Conservation (phyloP, 371 early-diverging fungal species). For the Mortierella sp. region DNA sequence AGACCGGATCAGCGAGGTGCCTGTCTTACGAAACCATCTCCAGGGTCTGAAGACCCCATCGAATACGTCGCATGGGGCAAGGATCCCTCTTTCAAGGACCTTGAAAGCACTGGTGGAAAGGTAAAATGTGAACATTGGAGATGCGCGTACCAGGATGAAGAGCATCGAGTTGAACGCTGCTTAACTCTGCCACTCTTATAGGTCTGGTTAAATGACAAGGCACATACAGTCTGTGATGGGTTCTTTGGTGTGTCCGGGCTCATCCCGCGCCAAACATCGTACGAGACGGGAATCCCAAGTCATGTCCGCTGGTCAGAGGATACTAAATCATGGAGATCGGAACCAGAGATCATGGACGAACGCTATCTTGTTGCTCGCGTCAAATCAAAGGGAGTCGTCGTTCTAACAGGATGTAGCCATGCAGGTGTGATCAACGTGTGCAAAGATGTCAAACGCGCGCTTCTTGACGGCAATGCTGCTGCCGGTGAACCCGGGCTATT, state of each 20-base stretch:
- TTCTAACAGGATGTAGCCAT: conserved; percentile 42
- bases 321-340: conserved; percentile 14
- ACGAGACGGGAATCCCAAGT: conserved; percentile 46
- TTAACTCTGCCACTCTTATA: background rate
- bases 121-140: conserved; percentile 5
- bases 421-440: conserved; percentile 50
- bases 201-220: conserved; percentile 13
- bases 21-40: conserved; percentile 13
- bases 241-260: conserved; percentile 44
- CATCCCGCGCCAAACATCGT: conserved; percentile 36
- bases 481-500: conserved; percentile 7
- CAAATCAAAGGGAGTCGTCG: conserved; percentile 28
- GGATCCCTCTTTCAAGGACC: conserved; percentile 24
- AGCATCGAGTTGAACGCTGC: background rate
- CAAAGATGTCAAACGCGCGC: conserved; percentile 38
- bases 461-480: background rate
- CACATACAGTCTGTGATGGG: conserved; percentile 39
- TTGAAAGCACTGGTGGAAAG: conserved; percentile 30
- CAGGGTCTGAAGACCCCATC: background rate
- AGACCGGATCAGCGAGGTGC: conserved; percentile 43
- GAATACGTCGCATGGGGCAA: conserved; percentile 46
- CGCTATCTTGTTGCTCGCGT: conserved; percentile 42
- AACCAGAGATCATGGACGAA: conserved; percentile 48
- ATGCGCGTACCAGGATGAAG: background rate
- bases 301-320: conserved; percentile 30